phyloP scores from a whole-genome alignment of 768 basidiomycete species.

The Tulasnella sp. region DNA sequence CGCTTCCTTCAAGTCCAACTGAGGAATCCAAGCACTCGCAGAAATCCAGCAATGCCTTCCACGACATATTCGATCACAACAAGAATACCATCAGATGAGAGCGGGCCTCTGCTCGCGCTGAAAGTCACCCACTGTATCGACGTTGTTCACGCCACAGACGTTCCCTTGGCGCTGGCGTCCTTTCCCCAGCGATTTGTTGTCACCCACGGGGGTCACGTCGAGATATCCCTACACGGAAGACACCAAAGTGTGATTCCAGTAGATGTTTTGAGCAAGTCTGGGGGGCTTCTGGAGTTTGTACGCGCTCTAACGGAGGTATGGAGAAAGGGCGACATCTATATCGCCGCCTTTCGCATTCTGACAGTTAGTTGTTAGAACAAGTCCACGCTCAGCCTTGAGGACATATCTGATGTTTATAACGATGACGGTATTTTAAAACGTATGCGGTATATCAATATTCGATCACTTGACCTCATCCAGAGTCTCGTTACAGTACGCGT shows the following conservation, averaged over 20 bases:
- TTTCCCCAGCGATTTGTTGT: not conserved
- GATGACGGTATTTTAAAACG: not conserved
- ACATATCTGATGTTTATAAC: not conserved
- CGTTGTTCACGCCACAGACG: not conserved
- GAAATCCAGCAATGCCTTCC: not conserved
- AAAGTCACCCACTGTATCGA: not conserved
- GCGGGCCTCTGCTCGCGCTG: not conserved
- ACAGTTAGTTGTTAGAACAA: not conserved
- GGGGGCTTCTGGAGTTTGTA: not conserved
- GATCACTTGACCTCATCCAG: not conserved
- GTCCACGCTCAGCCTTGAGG: not conserved
- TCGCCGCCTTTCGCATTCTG: not conserved
- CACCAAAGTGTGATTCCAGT: not conserved
- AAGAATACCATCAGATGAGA: not conserved
- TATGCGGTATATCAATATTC: not conserved
- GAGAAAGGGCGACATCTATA: not conserved
- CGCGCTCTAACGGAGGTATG: not conserved
- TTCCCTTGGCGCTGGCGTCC: not conserved
- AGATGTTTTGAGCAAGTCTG: not conserved
- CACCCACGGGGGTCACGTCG: not conserved
- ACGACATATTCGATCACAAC: not conserved
- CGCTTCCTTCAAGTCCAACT: not conserved
- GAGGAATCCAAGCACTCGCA: too few species aligned
- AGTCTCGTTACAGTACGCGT: not conserved
- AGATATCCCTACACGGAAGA: not conserved